Percentiles rank a stretch among this genome's conserved stretches.
These are phyloP conservation scores for Amanita subjunquillea DNA, from an alignment of 768 basidiomycete genomes.

Conservation along the genomic window DNA sequence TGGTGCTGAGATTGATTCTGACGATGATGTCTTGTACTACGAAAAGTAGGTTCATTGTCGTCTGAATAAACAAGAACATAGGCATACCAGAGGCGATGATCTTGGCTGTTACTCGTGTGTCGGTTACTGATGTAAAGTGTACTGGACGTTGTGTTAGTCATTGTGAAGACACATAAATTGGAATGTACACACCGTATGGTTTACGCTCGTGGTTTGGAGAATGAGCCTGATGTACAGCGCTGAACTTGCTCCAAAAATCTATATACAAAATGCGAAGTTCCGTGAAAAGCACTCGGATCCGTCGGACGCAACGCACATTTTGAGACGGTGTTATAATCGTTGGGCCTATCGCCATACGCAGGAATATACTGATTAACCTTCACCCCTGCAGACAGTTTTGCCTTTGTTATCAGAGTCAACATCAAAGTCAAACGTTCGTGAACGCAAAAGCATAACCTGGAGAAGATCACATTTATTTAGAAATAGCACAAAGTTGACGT, in stretches of 20 bases:
- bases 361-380: constrained; percentile 59
- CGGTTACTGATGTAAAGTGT: constrained; percentile 75
- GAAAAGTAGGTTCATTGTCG: constrained; percentile 5
- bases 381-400: constrained; percentile 71
- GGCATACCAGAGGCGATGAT: constrained; percentile 64
- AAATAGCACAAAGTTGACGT: constrained; percentile 74
- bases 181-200: constrained; percentile 46
- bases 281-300: constrained; percentile 1
- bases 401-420: constrained; percentile 21
- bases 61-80: constrained; percentile 5
- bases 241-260: constrained; percentile 74
- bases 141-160: constrained; percentile 28
- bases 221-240: constrained; percentile 52
- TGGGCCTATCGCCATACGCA: constrained; percentile 64
- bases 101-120: constrained; percentile 60
- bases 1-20: constrained; percentile 50
- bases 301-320: constrained; percentile 44
- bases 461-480: constrained; percentile 76
- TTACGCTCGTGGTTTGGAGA: constrained; percentile 67
- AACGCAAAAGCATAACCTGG: constrained; percentile 29
- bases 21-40: constrained; percentile 65
- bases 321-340: constrained; percentile 69
- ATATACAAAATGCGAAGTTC: background rate
- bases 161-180: background rate
- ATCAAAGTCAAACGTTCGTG: background rate